These are phyloP conservation scores for Yamadazyma insecticola DNA, from an alignment of 805 yeast genomes.

Conservation along the genomic window DNA sequence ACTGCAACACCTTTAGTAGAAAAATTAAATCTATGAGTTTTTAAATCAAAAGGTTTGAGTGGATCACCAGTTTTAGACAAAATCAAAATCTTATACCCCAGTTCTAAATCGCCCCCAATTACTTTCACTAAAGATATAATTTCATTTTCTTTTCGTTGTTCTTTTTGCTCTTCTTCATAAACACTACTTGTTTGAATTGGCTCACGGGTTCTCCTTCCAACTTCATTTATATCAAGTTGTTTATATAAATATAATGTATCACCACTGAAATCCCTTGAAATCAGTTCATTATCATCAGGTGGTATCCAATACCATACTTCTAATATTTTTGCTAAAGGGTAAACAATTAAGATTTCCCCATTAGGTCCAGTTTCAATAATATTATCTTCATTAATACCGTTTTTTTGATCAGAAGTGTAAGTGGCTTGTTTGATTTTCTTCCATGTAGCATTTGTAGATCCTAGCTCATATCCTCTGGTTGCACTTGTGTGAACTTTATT, in stretches of 20 bases:
- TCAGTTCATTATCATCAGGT: constrained; percentile 5
- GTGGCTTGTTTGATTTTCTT: constrained; percentile 35
- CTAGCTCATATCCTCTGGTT: constrained; percentile 32
- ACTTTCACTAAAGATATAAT: constrained; percentile 7
- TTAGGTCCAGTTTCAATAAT: constrained; percentile 23
- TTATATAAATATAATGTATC: constrained; percentile 20
- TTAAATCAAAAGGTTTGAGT: no score
- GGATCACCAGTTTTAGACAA: no score
- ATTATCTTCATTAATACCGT: constrained; percentile 4
- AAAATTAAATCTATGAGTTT: no score
- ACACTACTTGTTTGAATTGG: no score
- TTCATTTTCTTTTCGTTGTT: no score
- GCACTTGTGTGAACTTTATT: constrained; percentile 24
- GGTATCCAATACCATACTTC: constrained; percentile 36
- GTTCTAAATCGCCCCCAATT: constrained; percentile 6
- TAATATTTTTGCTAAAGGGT: constrained; percentile 12
- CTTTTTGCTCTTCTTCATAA: constrained; percentile 1
- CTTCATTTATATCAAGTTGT: constrained; percentile 7
- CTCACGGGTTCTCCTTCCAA: no score
- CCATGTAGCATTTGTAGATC: constrained; percentile 41
- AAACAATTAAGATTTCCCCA: constrained; percentile 30
- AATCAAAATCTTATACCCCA: constrained; percentile 7
- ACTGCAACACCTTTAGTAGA: no score
- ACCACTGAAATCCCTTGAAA: constrained; percentile 15
- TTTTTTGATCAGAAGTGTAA: constrained; percentile 3